phyloP scores from a whole-genome alignment of 306 rosid genomes.

The Clitoria ternatea region DNA sequence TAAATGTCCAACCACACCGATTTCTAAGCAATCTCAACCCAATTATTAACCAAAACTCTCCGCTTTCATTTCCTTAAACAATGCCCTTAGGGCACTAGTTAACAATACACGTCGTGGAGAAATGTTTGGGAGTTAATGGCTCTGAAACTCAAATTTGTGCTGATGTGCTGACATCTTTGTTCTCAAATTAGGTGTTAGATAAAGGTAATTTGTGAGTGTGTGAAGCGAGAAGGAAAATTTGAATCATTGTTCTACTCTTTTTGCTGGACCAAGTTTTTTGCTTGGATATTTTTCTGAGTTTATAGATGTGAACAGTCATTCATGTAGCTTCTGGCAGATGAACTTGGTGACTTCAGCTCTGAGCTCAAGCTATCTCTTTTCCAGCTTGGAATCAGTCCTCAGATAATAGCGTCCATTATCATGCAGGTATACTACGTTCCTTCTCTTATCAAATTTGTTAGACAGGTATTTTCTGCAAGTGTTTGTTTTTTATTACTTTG shows the following conservation, averaged over 20 bases:
- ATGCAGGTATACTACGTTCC: conserved; percentile 84
- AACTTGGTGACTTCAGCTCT: conserved; percentile 79
- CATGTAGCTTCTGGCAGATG: conserved; percentile 72
- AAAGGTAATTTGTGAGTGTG: conserved; percentile 11
- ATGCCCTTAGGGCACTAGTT: too few species aligned
- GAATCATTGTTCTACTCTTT: not conserved
- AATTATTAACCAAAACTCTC: too few species aligned
- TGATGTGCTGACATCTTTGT: not conserved
- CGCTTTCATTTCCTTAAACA: too few species aligned
- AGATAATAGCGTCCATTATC: conserved; percentile 86
- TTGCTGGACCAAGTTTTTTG: not conserved
- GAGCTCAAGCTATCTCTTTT: conserved; percentile 93
- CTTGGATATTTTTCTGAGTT: conserved; percentile 24
- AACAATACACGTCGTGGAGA: too few species aligned
- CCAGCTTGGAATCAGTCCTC: conserved; percentile 99
- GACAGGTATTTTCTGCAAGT: not conserved
- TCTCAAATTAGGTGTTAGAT: conserved; percentile 1
- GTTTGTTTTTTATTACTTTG: conserved; percentile 11
- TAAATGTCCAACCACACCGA: too few species aligned
- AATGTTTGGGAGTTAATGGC: not conserved
- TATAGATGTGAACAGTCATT: conserved; percentile 32
- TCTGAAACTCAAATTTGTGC: not conserved
- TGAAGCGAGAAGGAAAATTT: conserved; percentile 12
- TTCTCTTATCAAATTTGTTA: conserved; percentile 8
- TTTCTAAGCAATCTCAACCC: too few species aligned